Conservation (phyloP, 1,284 basidiomycete genomes). For the Caloboletus inedulis region DNA sequence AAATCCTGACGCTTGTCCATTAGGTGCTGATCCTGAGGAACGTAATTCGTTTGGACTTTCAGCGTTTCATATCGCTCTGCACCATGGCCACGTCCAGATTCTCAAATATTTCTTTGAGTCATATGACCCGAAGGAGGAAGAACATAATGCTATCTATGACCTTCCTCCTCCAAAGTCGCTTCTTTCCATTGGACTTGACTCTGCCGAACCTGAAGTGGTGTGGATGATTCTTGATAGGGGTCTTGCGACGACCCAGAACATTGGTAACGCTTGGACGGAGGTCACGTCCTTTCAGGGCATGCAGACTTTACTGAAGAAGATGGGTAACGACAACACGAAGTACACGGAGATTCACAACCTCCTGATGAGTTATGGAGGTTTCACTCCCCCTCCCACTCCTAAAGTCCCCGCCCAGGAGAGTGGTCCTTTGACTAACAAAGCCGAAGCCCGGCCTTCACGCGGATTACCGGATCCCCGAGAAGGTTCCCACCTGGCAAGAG, state of each 20-base stretch:
- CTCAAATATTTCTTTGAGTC: slow-evolving; percentile 56
- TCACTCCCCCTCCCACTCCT: slow-evolving; percentile 46
- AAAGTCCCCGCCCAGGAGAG: slow-evolving; percentile 20
- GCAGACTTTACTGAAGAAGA: slow-evolving; percentile 30
- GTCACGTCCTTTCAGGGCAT: slow-evolving; percentile 40
- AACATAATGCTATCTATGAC: slow-evolving; percentile 47
- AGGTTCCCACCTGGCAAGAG: slow-evolving; percentile 1
- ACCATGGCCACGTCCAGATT: slow-evolving; percentile 46
- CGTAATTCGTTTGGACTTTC: slow-evolving; percentile 54
- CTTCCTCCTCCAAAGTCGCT: slow-evolving; percentile 40
- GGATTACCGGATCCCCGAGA: not conserved
- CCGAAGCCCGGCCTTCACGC: not conserved
- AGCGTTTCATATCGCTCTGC: slow-evolving; percentile 64
- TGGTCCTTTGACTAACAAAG: slow-evolving; percentile 3
- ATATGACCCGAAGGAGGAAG: slow-evolving; percentile 48
- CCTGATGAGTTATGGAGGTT: slow-evolving; percentile 51
- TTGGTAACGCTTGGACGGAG: slow-evolving; percentile 49
- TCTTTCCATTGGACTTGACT: slow-evolving; percentile 55
- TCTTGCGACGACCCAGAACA: slow-evolving; percentile 47
- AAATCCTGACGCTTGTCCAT: slow-evolving; percentile 19
- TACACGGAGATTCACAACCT: slow-evolving; percentile 53
- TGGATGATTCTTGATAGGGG: slow-evolving; percentile 59
- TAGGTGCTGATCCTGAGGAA: slow-evolving; percentile 71
- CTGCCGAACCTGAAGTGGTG: slow-evolving; percentile 56
- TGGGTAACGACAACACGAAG: slow-evolving; percentile 33